These are phyloP conservation scores for Aspergillus cristatus DNA, from an alignment of 495 filamentous ascomycete genomes.

Conservation along the genomic window DNA sequence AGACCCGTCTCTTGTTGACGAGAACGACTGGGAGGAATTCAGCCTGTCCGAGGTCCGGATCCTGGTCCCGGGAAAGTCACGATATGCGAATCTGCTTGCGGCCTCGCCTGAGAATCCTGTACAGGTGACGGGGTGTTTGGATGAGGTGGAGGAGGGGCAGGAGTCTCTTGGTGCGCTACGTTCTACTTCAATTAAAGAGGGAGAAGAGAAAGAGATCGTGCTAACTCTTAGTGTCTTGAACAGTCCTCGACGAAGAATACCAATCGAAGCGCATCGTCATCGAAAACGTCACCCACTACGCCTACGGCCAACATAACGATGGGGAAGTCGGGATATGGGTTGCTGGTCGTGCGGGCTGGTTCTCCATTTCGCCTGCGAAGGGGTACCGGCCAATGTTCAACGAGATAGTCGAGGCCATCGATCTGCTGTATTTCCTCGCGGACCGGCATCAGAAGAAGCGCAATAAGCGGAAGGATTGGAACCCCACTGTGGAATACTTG, in stretches of 20 bases:
- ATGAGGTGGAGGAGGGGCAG: slow-evolving; percentile 37
- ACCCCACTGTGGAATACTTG: slow-evolving; percentile 31
- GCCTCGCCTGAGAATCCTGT: slow-evolving; percentile 45
- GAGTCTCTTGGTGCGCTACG: slow-evolving; percentile 32
- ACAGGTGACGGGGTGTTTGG: slow-evolving; percentile 44
- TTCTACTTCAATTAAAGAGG: slow-evolving; percentile 2
- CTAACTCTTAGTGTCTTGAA: slow-evolving; percentile 15
- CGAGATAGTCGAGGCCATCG: slow-evolving; percentile 59
- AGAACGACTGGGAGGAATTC: slow-evolving; percentile 55
- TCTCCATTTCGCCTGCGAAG: slow-evolving; percentile 54
- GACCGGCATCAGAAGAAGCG: slow-evolving; percentile 36
- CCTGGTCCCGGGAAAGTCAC: slow-evolving; percentile 37
- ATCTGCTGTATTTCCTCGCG: slow-evolving; percentile 58
- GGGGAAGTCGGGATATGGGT: slow-evolving; percentile 62
- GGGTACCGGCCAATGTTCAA: slow-evolving; percentile 53
- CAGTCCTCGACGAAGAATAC: slow-evolving; percentile 39
- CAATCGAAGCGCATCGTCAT: slow-evolving; percentile 53
- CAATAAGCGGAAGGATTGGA: slow-evolving; percentile 22
- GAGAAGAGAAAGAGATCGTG: not conserved
- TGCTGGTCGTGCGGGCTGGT: slow-evolving; percentile 71
- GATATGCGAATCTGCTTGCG: slow-evolving; percentile 43
- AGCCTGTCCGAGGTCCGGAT: slow-evolving; percentile 44
- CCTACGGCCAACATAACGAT: slow-evolving; percentile 57
- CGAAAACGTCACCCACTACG: slow-evolving; percentile 51
- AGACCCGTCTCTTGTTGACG: slow-evolving; percentile 42